Evolutionary conservation across 139 green algal genomes (phyloP).

Genomic region (Chloropicon primus): DNA sequence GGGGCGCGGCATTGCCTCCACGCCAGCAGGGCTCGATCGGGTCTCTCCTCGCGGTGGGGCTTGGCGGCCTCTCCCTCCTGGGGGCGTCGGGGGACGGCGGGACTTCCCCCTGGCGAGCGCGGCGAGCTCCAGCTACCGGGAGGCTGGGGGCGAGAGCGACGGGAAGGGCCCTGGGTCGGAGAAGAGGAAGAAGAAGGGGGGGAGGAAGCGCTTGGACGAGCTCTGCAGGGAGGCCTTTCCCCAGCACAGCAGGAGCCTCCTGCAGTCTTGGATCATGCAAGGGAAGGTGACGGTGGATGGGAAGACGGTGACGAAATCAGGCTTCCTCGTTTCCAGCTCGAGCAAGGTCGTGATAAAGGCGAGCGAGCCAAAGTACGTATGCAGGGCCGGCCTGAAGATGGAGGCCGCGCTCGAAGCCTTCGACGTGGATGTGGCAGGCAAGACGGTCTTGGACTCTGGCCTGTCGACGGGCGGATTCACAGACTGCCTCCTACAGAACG

Average conservation of each 20-base stretch:
- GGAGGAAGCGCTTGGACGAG: conserved; percentile 58
- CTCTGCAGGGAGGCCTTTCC: conserved; percentile 54
- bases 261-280: conserved; percentile 86
- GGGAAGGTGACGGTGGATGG: conserved; percentile 70
- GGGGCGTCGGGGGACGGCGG: no score
- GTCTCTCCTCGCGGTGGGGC: no score
- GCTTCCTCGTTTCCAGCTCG: neutral
- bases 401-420: conserved; percentile 78
- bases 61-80: no score
- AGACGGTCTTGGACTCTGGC: conserved; percentile 67
- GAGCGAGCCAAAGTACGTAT: conserved; percentile 66
- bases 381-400: conserved; percentile 79
- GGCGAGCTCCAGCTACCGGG: neutral
- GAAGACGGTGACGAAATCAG: neutral
- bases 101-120: neutral
- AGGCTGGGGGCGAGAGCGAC: neutral
- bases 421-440: conserved; percentile 51
- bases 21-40: no score
- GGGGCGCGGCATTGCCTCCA: no score
- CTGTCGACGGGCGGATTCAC: conserved; percentile 94
- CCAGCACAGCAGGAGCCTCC: conserved; percentile 47
- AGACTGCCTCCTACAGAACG: conserved; percentile 88
- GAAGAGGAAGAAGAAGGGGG: neutral
- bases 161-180: no score
- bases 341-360: conserved; percentile 47